Percentiles rank a stretch among this genome's conserved stretches.
phyloP scores from a whole-genome alignment of 768 basidiomycete genomes.

The Psilocybe cyanescens region DNA sequence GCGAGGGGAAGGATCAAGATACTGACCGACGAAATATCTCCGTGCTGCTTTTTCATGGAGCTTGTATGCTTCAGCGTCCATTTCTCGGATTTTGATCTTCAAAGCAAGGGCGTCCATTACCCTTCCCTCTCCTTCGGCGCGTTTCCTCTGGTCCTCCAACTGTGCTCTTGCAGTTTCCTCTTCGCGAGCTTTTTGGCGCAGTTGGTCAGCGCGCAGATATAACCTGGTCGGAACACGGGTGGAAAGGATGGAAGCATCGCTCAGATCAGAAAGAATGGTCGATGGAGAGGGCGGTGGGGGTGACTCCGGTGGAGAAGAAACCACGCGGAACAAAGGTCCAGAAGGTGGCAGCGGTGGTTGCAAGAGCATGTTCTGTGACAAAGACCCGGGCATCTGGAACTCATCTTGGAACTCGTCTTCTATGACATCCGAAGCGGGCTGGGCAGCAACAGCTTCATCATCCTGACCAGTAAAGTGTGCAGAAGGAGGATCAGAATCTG shows the following conservation, averaged over 20 bases:
- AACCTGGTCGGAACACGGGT: constrained; percentile 33
- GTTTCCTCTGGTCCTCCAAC: constrained; percentile 30
- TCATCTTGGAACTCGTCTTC: constrained; percentile 14
- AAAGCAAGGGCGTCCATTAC: constrained; percentile 43
- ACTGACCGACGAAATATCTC: constrained; percentile 48
- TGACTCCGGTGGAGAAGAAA: constrained; percentile 14
- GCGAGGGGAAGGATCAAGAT: constrained; percentile 4
- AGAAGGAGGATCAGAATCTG: constrained; percentile 12
- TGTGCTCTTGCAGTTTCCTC: constrained; percentile 33
- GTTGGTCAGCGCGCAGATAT: constrained; percentile 36
- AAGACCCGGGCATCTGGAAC: constrained; percentile 25
- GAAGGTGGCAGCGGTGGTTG: constrained; percentile 29
- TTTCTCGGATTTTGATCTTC: constrained; percentile 38
- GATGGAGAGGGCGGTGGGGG: constrained; percentile 17
- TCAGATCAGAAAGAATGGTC: constrained; percentile 25
- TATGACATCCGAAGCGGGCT: neutral
- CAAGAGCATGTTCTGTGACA: constrained; percentile 26
- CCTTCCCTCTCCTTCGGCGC: constrained; percentile 34
- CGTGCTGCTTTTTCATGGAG: constrained; percentile 50
- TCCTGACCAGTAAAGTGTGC: neutral
- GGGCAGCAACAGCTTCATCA: neutral
- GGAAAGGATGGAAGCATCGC: constrained; percentile 31
- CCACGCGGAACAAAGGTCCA: constrained; percentile 22
- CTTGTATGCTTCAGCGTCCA: constrained; percentile 35
- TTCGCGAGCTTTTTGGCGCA: constrained; percentile 44